Conservation (phyloP, 2,329 filamentous ascomycete genomes). For the Cladosporium colombiae region DNA sequence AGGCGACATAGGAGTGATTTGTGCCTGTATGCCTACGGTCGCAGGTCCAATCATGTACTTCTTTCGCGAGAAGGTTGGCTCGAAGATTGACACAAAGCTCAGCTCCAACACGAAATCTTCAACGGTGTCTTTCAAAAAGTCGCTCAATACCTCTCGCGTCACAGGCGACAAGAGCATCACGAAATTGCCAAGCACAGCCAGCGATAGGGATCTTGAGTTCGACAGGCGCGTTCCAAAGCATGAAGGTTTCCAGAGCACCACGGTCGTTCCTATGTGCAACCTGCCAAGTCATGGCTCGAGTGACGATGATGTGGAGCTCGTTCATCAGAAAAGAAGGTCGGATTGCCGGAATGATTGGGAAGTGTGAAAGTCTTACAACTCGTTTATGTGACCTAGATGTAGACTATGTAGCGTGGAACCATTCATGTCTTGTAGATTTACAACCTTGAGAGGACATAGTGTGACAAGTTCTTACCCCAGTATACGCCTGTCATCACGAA, state of each 20-base stretch:
- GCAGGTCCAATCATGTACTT: constrained; percentile 1
- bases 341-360: not conserved
- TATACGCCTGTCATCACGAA: no score
- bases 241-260: not conserved
- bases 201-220: not conserved
- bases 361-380: not conserved
- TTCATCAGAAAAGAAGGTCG: not conserved
- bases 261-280: not conserved
- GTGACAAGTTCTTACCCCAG: no score
- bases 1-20: constrained; percentile 26
- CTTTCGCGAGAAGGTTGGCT: not conserved
- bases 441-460: no score
- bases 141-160: not conserved
- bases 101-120: not conserved
- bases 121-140: not conserved
- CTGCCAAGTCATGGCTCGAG: not conserved
- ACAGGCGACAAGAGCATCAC: not conserved
- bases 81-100: not conserved
- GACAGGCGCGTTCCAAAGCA: not conserved
- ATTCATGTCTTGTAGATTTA: no score
- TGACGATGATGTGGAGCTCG: not conserved
- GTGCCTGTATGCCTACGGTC: constrained; percentile 29
- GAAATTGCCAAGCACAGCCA: not conserved
- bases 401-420: no score
- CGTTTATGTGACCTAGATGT: no score